Evolutionary conservation across 2,329 filamentous ascomycete species (phyloP).

Genomic region (Ciborinia camelliae): DNA sequence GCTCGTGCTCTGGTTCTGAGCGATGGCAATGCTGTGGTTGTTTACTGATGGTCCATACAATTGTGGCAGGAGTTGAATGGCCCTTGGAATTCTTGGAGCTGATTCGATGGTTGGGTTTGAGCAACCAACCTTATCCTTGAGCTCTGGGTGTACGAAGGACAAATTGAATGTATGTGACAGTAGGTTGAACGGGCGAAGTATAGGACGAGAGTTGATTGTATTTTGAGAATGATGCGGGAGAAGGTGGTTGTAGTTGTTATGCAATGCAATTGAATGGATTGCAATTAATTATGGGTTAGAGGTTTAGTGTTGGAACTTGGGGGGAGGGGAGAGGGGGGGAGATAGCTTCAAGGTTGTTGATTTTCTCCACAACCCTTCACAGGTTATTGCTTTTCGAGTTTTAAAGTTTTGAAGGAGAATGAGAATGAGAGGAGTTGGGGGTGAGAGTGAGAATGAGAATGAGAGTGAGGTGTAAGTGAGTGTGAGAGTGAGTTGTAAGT

Average conservation of each 20-base stretch:
- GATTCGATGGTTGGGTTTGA: slow-evolving; percentile 17
- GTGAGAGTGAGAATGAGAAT: neutral
- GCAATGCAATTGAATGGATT: slow-evolving; percentile 10
- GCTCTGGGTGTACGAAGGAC: slow-evolving; percentile 10
- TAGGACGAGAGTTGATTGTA: slow-evolving; percentile 1
- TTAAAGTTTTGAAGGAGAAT: slow-evolving; percentile 3
- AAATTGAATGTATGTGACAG: slow-evolving; percentile 4
- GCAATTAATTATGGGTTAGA: slow-evolving; percentile 6
- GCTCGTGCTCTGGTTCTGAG: slow-evolving; percentile 14
- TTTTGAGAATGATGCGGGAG: slow-evolving; percentile 11
- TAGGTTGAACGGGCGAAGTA: slow-evolving; percentile 4
- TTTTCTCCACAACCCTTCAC: neutral
- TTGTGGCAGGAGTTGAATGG: slow-evolving; percentile 22
- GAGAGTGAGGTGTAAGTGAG: neutral
- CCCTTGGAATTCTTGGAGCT: slow-evolving; percentile 3
- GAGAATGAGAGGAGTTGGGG: neutral
- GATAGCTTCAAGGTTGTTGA: neutral
- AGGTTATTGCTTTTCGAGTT: slow-evolving; percentile 7
- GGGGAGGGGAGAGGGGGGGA: no score
- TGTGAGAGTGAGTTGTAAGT: no score
- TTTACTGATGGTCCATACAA: slow-evolving; percentile 20
- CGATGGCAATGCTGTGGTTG: slow-evolving; percentile 18
- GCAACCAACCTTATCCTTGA: slow-evolving; percentile 17
- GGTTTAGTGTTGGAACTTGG: neutral
- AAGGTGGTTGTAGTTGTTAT: neutral